Evolutionary conservation across 805 yeast species (phyloP), one percentile per base, ranked within the genome.

Genomic region (Sugiyamaella valdiviana): DNA sequence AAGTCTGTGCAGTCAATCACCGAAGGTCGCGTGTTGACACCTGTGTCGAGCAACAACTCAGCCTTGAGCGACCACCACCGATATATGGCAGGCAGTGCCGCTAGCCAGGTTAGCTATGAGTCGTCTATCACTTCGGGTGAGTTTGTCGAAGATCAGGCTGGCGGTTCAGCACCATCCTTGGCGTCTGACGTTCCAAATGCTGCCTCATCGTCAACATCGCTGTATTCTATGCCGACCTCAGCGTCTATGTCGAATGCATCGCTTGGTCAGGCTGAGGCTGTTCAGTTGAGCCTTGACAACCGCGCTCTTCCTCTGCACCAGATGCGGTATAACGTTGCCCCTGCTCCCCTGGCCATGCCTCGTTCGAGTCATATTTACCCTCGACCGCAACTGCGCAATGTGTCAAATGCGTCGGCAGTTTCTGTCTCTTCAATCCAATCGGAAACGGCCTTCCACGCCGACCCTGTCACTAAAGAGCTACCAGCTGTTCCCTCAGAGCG

Each of bases 381-480:
- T 5, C 38, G 45, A n/a, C 36, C 32, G 17, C 41, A 24, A 15
- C 14, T 23, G 19, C 47, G 47, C 15, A 32, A 38, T 45, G 44
- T 39, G 2, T 38, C 48, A 2, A 32, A 36, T 16, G 45, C 26
- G 19, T 41, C 45, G 2, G 38, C 45, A 14, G 16, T 37, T 14
- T 46, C 50, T 32, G 53, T 46, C 6, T 48, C 51, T 15, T 48
- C 51, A 19, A 48, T 51, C 24, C 51, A 51, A 39, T 51, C 54
- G 10, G 53, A 50, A 24, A 39, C 51, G 17, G 42, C 20, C 15
- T 50, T 50, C 22, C 16, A 44, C n/a, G 48, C 36, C n/a, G 38
- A 44, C 14, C 21, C 50, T 6, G 26, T 41, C 5, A 10, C 19
- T 7, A 12, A n/a, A n/a, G 9, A 12, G 7, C 32, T 5, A 12